A percentile compares a stretch with the other conserved stretches of the same genome.
These are phyloP conservation scores for Seiridium cupressi DNA, from an alignment of 2,329 filamentous ascomycete species.

Conservation along the genomic window DNA sequence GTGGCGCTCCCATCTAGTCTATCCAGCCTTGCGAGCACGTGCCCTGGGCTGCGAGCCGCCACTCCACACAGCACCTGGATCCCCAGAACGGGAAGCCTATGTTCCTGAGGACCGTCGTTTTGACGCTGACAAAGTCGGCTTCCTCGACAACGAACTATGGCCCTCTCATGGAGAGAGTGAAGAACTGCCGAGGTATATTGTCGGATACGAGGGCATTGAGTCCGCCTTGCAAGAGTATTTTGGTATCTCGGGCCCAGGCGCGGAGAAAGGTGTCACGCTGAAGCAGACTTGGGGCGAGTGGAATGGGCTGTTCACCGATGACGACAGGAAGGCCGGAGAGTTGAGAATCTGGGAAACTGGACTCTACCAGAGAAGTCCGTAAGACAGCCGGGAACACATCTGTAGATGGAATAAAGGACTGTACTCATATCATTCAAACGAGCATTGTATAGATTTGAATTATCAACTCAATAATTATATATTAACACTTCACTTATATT, in stretches of 20 bases:
- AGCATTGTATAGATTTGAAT: too few species aligned
- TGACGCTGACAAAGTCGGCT: conserved; percentile 64
- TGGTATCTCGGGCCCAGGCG: conserved; percentile 32
- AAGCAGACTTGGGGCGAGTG: conserved; percentile 53
- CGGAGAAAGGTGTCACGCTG: conserved; percentile 39
- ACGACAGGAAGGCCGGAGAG: conserved; percentile 53
- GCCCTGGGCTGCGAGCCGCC: conserved; percentile 91
- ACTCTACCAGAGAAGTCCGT: conserved; percentile 13
- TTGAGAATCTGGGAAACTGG: conserved; percentile 55
- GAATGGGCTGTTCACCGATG: conserved; percentile 64
- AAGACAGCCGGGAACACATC: too few species aligned
- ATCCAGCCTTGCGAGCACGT: conserved; percentile 73
- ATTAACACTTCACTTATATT: too few species aligned
- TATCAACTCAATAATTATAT: too few species aligned
- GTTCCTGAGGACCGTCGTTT: conserved; percentile 90
- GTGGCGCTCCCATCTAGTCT: conserved; percentile 84
- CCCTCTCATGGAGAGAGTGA: conserved; percentile 27
- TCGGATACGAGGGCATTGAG: conserved; percentile 61
- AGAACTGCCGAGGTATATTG: conserved; percentile 54
- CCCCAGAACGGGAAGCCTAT: conserved; percentile 64
- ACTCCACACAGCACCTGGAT: conserved; percentile 59
- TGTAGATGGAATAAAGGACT: too few species aligned
- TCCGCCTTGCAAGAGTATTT: conserved; percentile 44
- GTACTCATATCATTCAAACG: too few species aligned
- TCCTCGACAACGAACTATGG: conserved; percentile 56